Conservation (phyloP, 345 rosid genomes). For the Rubroshorea leprosula region DNA sequence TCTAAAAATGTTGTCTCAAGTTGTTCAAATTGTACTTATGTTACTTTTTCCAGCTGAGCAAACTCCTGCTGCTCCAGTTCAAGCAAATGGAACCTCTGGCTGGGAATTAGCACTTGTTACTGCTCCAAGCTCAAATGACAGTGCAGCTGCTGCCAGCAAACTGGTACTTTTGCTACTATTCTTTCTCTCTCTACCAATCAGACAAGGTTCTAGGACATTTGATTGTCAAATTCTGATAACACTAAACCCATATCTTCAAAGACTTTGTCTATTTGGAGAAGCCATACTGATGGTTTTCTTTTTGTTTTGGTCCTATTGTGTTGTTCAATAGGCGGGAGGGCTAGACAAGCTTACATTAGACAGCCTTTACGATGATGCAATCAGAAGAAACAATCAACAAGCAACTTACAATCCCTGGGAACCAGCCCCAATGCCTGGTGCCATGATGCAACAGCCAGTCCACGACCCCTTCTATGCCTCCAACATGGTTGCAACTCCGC, state of each 20-base stretch:
- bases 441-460: constrained; percentile 51
- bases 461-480: constrained; percentile 63
- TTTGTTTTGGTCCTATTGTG: neutral
- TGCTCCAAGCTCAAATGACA: constrained; percentile 82
- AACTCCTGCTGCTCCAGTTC: constrained; percentile 36
- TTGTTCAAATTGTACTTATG: constrained; percentile 5
- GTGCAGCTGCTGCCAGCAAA: constrained; percentile 61
- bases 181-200: constrained; percentile 1
- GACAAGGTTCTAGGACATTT: neutral
- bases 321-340: constrained; percentile 71
- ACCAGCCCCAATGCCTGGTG: constrained; percentile 33
- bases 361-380: constrained; percentile 94
- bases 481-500: constrained; percentile 46
- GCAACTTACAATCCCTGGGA: constrained; percentile 90
- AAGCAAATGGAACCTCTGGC: constrained; percentile 51
- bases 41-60: constrained; percentile 53
- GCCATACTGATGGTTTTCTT: neutral
- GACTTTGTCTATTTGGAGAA: neutral
- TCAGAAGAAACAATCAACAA: constrained; percentile 67
- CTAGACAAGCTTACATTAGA: constrained; percentile 86
- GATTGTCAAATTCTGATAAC: neutral
- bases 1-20: neutral
- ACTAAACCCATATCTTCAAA: neutral
- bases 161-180: constrained; percentile 39
- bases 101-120: constrained; percentile 97